Conservation (phyloP, 2,329 filamentous ascomycete species). For the Sporothrix globosa region DNA sequence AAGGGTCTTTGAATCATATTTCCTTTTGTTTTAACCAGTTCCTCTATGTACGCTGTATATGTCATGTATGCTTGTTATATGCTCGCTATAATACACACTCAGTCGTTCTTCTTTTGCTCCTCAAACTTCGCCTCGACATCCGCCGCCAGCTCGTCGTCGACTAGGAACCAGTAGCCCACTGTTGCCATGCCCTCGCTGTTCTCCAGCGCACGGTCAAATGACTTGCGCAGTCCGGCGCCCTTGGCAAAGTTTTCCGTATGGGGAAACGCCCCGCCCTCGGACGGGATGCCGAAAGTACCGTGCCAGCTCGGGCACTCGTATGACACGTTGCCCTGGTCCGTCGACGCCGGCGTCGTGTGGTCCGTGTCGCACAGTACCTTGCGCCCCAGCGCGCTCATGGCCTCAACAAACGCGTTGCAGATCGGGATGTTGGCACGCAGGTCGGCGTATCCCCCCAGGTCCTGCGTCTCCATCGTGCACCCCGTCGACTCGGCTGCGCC, state of each 20-base stretch:
- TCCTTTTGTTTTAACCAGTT: too few relatives aligned
- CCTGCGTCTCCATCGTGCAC: slow-evolving; percentile 40
- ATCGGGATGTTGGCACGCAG: slow-evolving; percentile 44
- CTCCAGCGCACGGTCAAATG: slow-evolving; percentile 29
- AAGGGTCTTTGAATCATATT: too few relatives aligned
- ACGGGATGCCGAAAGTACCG: slow-evolving; percentile 35
- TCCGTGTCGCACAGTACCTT: slow-evolving; percentile 45
- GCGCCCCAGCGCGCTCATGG: slow-evolving; percentile 26
- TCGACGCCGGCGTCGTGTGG: slow-evolving; percentile 49
- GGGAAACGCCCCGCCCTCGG: slow-evolving; percentile 26
- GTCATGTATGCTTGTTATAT: neutral
- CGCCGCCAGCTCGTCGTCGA: slow-evolving; percentile 29
- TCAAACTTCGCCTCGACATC: slow-evolving; percentile 47
- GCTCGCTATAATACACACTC: neutral
- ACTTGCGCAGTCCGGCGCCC: slow-evolving; percentile 27
- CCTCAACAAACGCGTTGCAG: slow-evolving; percentile 48
- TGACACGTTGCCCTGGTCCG: slow-evolving; percentile 58
- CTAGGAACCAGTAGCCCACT: slow-evolving; percentile 29
- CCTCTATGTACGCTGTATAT: too few relatives aligned
- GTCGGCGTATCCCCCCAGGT: slow-evolving; percentile 42
- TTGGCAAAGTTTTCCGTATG: slow-evolving; percentile 30
- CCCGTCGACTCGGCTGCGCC: slow-evolving; percentile 45
- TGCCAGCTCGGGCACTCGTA: slow-evolving; percentile 56
- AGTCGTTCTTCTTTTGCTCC: slow-evolving; percentile 31
- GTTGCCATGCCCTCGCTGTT: slow-evolving; percentile 32